Percentiles rank a stretch among this genome's conserved stretches.
These are phyloP conservation scores for Penicillium cataractarum DNA, from an alignment of 495 filamentous ascomycete genomes.

Conservation along the genomic window DNA sequence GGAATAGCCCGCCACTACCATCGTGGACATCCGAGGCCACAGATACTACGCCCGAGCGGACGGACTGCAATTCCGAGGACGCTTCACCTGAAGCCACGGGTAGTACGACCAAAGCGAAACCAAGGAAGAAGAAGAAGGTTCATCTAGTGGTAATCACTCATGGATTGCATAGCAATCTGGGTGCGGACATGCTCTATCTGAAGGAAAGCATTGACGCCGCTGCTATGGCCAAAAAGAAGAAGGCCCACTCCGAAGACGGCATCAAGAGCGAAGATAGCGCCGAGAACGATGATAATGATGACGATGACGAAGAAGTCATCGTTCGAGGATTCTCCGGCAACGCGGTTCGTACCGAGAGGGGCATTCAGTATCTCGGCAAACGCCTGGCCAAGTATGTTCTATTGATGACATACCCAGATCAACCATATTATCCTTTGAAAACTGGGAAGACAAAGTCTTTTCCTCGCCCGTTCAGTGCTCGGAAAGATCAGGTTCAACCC, in stretches of 20 bases:
- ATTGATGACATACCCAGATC: constrained; percentile 87
- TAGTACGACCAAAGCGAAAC: neutral
- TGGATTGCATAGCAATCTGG: constrained; percentile 95
- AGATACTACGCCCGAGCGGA: constrained; percentile 26
- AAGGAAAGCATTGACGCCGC: constrained; percentile 95
- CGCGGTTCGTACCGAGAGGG: constrained; percentile 84
- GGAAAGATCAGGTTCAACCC: constrained; percentile 25
- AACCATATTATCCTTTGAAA: constrained; percentile 75
- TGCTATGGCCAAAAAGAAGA: constrained; percentile 69
- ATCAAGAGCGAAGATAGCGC: constrained; percentile 8
- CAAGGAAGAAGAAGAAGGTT: constrained; percentile 62
- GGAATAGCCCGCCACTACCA: constrained; percentile 86
- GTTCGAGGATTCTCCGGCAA: constrained; percentile 92
- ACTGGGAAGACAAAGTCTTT: constrained; percentile 52
- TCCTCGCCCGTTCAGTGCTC: constrained; percentile 36
- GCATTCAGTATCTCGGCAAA: constrained; percentile 96
- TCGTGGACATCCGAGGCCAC: constrained; percentile 54
- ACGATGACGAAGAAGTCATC: constrained; percentile 80
- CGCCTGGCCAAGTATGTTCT: constrained; percentile 90
- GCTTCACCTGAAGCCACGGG: neutral
- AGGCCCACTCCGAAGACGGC: constrained; percentile 58
- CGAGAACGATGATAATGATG: constrained; percentile 14
- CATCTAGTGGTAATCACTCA: constrained; percentile 94
- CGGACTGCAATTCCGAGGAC: neutral
- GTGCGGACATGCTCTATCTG: constrained; percentile 93